phyloP scores from a whole-genome alignment of 257 asterid species.

The Solanum acaule region DNA sequence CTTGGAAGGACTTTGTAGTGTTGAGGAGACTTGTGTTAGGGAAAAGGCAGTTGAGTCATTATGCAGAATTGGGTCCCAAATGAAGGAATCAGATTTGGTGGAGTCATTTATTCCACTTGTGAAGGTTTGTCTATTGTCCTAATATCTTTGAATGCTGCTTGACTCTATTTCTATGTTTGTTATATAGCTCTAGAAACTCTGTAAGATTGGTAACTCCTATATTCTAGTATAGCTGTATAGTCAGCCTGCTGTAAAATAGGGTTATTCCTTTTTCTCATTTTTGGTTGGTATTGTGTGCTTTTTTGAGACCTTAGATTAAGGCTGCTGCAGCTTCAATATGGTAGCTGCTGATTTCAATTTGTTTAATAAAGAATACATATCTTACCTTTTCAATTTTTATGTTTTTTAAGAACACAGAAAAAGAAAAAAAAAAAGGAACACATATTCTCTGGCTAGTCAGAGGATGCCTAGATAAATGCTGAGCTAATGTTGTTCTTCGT shows the following conservation, averaged over 20 bases:
- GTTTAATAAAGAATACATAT: background rate
- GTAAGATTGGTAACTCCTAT: background rate
- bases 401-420: background rate
- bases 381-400: background rate
- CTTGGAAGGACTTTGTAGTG: constrained; percentile 44
- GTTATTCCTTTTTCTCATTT: background rate
- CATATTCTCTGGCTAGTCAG: background rate
- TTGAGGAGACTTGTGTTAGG: constrained; percentile 41
- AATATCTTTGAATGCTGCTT: background rate
- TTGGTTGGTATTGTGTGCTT: background rate
- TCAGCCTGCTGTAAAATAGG: background rate
- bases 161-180: background rate
- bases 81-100: constrained; percentile 38
- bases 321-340: background rate
- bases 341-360: background rate
- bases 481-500: background rate
- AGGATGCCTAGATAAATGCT: background rate
- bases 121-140: constrained; percentile 28
- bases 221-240: background rate
- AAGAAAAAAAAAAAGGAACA: background rate
- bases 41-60: constrained; percentile 30
- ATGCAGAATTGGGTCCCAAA: constrained; percentile 29
- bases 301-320: background rate
- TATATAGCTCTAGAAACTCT: background rate
- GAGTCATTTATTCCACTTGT: constrained; percentile 46